Conservation (phyloP, 768 basidiomycete genomes). For the Collybiopsis luxurians region DNA sequence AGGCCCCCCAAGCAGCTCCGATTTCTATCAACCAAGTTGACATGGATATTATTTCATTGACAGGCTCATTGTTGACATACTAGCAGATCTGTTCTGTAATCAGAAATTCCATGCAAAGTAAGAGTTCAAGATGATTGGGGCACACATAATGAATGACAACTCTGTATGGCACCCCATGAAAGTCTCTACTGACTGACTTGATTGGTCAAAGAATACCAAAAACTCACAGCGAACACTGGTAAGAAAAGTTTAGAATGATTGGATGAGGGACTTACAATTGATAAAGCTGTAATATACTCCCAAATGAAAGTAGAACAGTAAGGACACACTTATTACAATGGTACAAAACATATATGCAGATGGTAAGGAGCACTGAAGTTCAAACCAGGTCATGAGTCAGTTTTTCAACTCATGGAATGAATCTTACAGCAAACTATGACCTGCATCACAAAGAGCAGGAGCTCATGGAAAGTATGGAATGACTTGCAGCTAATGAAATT, state of each 20-base stretch:
- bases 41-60: background rate
- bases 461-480: constrained; percentile 3
- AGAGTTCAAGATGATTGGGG: background rate
- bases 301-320: background rate
- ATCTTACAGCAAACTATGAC: constrained; percentile 7
- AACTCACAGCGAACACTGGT: too few relatives aligned
- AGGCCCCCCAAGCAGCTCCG: constrained; percentile 9
- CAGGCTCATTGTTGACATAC: background rate
- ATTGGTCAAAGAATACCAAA: constrained; percentile 6
- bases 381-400: too few relatives aligned
- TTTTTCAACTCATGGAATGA: too few relatives aligned
- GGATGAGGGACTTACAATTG: background rate
- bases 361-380: constrained; percentile 6
- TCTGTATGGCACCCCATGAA: constrained; percentile 2
- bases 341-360: constrained; percentile 9
- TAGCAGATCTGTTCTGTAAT: background rate
- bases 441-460: constrained; percentile 3
- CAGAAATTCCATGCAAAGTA: too few relatives aligned
- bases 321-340: constrained; percentile 3
- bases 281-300: background rate
- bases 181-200: constrained; percentile 2
- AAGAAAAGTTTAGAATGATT: too few relatives aligned
- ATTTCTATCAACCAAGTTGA: background rate
- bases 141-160: background rate
- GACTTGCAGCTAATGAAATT: background rate